Evolutionary conservation across 2,329 filamentous ascomycete genomes (phyloP), one percentile per base, ranked within the genome.

Genomic region (Aureobasidium uvarum): DNA sequence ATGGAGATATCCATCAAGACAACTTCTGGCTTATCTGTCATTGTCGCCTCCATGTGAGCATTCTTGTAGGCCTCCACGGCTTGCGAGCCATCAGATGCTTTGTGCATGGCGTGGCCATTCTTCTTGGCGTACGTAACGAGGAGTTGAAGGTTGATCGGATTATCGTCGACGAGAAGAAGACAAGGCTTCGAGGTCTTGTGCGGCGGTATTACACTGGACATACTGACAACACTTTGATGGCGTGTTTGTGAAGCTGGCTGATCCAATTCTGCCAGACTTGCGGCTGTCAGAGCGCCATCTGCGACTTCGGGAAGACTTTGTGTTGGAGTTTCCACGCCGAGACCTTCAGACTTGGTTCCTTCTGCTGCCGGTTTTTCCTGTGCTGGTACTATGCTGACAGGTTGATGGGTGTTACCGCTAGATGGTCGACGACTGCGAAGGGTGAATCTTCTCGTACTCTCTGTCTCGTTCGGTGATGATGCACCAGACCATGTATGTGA

Each of bases 21-120:
- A n/a, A 46, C 56, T 48, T 46, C 41, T 4, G 56, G 41, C 20
- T 16, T 18, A 20, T 46, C 23, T 28, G 43, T 28, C 28, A 14
- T 18, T 33, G 59, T 18, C n/a, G 45, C 18, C 7, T 54, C 25
- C 16, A 16, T 28, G 46, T 66, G 18, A 60, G 67, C 66, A 39
- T 69, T 48, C 45, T 43, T 73, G 51, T 77, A 78, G 39, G 72
- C 72, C 7, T 79, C 70, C 0, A 83, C 75, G 3, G 81, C 81
- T 67, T 81, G 75, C 0, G 78, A 72, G 1, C 81, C 81, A 67
- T 82, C 75, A 28, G 70, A 69, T 2, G 79, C 80, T 31, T 74
- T 75, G 18, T 77, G 74, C 4, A 74, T 72, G n/a, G 72, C 75
- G 3, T 79, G 78, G 2, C 67, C 67, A 23, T 67, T 66, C 41